Conservation (phyloP, 2,329 filamentous ascomycete genomes). For the Phoma sp. region DNA sequence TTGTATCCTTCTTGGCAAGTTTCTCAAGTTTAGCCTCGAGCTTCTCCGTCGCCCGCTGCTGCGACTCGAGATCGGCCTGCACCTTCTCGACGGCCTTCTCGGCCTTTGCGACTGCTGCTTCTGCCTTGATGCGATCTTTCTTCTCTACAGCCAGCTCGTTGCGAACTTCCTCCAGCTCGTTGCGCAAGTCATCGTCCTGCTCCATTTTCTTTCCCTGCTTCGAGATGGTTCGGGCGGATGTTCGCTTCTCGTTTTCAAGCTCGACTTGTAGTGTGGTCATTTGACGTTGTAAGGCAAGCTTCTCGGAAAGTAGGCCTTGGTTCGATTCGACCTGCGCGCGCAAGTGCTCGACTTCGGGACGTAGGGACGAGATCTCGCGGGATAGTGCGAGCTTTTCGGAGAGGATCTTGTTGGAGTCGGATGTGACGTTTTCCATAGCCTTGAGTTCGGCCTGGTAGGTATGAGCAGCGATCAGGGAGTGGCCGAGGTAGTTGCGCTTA, state of each 20-base stretch:
- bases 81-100: constrained; percentile 43
- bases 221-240: constrained; percentile 63
- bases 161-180: constrained; percentile 53
- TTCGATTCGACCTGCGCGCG: constrained; percentile 65
- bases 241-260: constrained; percentile 80
- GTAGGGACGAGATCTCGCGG: constrained; percentile 64
- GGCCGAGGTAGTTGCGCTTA: constrained; percentile 54
- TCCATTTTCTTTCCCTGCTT: constrained; percentile 58
- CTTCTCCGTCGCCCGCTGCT: constrained; percentile 39
- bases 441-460: constrained; percentile 69
- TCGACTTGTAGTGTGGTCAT: constrained; percentile 79
- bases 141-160: constrained; percentile 55
- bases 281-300: constrained; percentile 79
- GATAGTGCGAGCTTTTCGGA: constrained; percentile 68
- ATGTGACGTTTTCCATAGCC: constrained; percentile 69
- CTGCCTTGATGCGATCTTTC: constrained; percentile 52
- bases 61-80: constrained; percentile 40
- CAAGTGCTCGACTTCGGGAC: constrained; percentile 68
- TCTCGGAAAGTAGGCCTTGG: constrained; percentile 76
- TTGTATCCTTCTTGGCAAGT: constrained; percentile 39
- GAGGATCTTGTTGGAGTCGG: constrained; percentile 74
- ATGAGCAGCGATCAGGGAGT: constrained; percentile 44
- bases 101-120: constrained; percentile 46
- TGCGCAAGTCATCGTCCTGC: constrained; percentile 56
- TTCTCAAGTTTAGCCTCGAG: constrained; percentile 45